Evolutionary conservation across 2,329 filamentous ascomycete species (phyloP), one percentile per base, ranked within the genome.

Genomic region (Sphaerulina musiva): DNA sequence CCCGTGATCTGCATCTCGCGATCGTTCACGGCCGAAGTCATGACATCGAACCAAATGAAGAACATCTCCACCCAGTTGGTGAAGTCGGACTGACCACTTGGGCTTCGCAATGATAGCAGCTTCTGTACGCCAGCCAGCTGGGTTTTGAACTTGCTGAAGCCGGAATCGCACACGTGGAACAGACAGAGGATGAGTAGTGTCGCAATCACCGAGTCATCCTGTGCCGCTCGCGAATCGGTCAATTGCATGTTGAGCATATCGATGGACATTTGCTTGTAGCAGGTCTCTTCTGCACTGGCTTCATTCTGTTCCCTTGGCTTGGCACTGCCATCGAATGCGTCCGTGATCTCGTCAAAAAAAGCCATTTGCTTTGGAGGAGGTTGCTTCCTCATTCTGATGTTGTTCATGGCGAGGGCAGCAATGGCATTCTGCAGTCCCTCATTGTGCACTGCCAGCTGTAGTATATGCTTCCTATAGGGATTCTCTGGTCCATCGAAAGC

Each of bases 91-190:
- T 81, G 70, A 65, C 83, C 65, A 68, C 78, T 72, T 68, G 81
- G 76, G 60, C 86, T 81, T 55, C 90, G 81, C 73, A 95, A 81
- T 3, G 84, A 81, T 9, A 96, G 79, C 32, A 97, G 83, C 75
- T 95, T 95, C 72, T 90, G 91, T 39, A 96, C 90, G 0, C 92
- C 91, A 0, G 89, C 89, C 65, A 96, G 90, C 68, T 96, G 92
- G 0, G 88, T 93, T 62, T 90, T 88, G 72, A 96, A 96, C 65
- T 92, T 92, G 17, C 89, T 89, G 62, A 96, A 85, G 2, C 92
- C 92, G 1, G 88, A 93, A 70, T 96, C 91, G 58, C 89, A 93
- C 73, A 95, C 90, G 62, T 95, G 87, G 69, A 95, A 95, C 57
- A 96, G 84, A 68, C 90, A 95, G 3, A 96, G 78, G 7, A 96